Base-by-base conservation (phyloP, 352 stramenopile species). In the Pythium scleroteichum region DNA sequence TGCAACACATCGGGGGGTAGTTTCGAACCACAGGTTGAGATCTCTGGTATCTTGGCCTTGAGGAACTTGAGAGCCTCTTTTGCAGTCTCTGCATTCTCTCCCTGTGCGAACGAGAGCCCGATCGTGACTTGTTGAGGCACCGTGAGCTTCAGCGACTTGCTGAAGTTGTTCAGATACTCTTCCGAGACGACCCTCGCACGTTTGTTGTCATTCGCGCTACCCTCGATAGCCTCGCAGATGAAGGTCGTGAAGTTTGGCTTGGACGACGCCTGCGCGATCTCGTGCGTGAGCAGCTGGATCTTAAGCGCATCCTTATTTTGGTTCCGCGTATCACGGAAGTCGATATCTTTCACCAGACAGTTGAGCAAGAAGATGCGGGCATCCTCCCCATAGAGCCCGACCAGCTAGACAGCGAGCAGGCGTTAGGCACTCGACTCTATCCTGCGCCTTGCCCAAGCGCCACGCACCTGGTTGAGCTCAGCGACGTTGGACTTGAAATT, bases 401-500 rank as follows among this genome's bases (percentile, higher is more conserved):
- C 90, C 47, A 97, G 72, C 89, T 97, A 22, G 20, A 38, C 9
- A 32, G 23, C 33, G 33, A 33, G 16, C 17, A 38, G 14, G 6
- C 38, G 26, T 26, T 20, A 33, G 9, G 8, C 3, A 16, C 29
- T n/a, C n/a, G 22, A 27, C 42, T n/a, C 2, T 38, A 35, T 51
- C n/a, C n/a, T 19, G 26, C 19, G 16, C n/a, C 13, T 53, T 14
- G 32, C 12, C 35, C 1, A 9, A 7, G 35, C 2, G 23, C 14
- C 32, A 63, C 72, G 44, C 32, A 95, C 83, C 88, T 97, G 90
- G 63, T 96, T 97, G 49, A 97, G 79, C 75, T 97, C 90, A 13
- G 89, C 87, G 53, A 97, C 88, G 53, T 92, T 96, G 44, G 85
- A 90, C 76, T 96, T 97, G 73, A 96, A 96, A 72, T 96, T 97